phyloP scores from a whole-genome alignment of 164 flowering plant species.

The Malania oleifera region DNA sequence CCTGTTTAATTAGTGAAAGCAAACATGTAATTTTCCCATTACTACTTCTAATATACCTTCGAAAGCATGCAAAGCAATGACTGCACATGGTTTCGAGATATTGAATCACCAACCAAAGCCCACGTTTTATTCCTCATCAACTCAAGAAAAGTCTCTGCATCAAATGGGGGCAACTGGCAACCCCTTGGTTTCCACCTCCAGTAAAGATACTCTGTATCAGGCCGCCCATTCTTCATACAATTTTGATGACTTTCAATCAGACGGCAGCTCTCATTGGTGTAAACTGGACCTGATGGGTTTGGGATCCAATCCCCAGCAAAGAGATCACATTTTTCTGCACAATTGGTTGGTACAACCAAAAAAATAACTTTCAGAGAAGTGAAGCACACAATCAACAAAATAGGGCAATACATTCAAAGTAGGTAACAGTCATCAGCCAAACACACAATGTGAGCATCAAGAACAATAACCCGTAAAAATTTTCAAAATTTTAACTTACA shows the following conservation, averaged over 20 bases:
- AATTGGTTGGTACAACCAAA: not conserved
- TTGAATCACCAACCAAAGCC: conserved; percentile 91
- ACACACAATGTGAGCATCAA: not conserved
- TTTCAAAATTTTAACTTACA: not conserved
- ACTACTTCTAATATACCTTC: conserved; percentile 34
- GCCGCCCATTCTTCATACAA: conserved; percentile 90
- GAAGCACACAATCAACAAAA: not conserved
- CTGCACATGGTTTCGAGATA: conserved; percentile 88
- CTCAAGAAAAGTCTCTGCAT: conserved; percentile 58
- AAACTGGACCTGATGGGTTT: conserved; percentile 60
- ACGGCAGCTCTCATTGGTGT: conserved; percentile 69
- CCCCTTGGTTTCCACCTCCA: conserved; percentile 87
- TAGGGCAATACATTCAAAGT: not conserved
- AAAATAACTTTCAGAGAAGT: not conserved
- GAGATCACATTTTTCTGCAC: conserved; percentile 67
- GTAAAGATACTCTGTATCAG: conserved; percentile 71
- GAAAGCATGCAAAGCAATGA: conserved; percentile 86
- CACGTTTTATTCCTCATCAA: conserved; percentile 74
- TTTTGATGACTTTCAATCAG: conserved; percentile 75
- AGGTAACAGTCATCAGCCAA: not conserved
- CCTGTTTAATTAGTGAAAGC: not conserved
- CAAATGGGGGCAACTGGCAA: conserved; percentile 61
- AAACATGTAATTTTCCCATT: not conserved
- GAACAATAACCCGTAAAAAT: not conserved
- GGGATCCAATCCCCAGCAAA: conserved; percentile 79